Evolutionary conservation across 805 yeast genomes (phyloP).

Genomic region (Kodamaea kaohsiungensis): DNA sequence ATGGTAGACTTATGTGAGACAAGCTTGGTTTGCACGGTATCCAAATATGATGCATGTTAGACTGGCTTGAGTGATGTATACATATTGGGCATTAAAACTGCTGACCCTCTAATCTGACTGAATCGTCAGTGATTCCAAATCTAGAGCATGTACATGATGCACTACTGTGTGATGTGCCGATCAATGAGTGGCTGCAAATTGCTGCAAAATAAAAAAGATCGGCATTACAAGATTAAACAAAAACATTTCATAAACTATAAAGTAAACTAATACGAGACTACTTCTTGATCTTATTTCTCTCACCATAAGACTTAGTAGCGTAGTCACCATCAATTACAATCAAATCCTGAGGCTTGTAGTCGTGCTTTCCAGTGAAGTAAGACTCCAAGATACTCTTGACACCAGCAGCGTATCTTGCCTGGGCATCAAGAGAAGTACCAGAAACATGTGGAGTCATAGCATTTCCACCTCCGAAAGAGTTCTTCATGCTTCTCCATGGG

Average conservation of each 20-base stretch:
- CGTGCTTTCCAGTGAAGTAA: constrained; percentile 60
- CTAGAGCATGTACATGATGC: too few relatives aligned
- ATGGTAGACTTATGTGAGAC: too few relatives aligned
- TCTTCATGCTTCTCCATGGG: constrained; percentile 73
- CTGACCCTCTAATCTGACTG: too few relatives aligned
- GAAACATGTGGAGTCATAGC: constrained; percentile 85
- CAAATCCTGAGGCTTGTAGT: constrained; percentile 75
- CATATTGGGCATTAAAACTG: too few relatives aligned
- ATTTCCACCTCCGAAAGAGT: constrained; percentile 71
- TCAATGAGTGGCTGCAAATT: neutral
- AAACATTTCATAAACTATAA: neutral
- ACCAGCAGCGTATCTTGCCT: constrained; percentile 70
- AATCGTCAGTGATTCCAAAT: too few relatives aligned
- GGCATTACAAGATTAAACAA: too few relatives aligned
- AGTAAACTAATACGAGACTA: too few relatives aligned
- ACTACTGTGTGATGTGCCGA: too few relatives aligned
- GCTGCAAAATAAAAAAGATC: neutral
- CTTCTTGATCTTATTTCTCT: constrained; percentile 19
- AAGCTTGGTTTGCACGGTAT: too few relatives aligned
- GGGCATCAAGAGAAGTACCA: constrained; percentile 82
- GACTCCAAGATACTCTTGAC: constrained; percentile 63
- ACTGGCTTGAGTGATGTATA: too few relatives aligned
- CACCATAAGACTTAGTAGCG: constrained; percentile 73
- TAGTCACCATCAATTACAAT: constrained; percentile 72
- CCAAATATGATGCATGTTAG: too few relatives aligned